Evolutionary conservation across 108 stramenopile genomes (phyloP).

Genomic region (Cylindrotheca fusiformis): DNA sequence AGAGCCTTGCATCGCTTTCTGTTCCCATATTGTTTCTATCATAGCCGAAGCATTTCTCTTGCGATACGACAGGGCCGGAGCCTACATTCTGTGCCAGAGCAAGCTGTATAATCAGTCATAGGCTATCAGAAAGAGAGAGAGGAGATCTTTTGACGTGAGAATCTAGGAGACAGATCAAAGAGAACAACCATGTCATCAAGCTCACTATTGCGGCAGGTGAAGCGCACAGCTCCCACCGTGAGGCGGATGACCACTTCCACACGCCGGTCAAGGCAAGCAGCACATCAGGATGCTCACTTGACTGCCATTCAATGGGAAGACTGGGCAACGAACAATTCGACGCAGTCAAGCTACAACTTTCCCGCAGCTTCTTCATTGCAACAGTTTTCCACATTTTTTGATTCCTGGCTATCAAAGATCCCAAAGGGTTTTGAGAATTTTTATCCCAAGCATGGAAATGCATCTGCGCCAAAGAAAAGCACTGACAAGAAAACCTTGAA

Average conservation of each 20-base stretch:
- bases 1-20: too few relatives aligned
- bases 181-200: neutral
- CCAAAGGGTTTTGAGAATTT: constrained; percentile 89
- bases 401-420: constrained; percentile 40
- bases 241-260: neutral
- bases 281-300: neutral
- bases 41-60: too few relatives aligned
- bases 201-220: neutral
- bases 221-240: neutral
- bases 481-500: constrained; percentile 8
- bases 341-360: neutral
- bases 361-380: neutral
- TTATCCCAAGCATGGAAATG: constrained; percentile 58
- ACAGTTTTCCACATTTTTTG: neutral
- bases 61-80: too few relatives aligned
- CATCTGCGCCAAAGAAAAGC: constrained; percentile 10
- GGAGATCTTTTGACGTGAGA: too few relatives aligned
- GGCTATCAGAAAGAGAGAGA: too few relatives aligned
- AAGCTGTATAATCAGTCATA: too few relatives aligned
- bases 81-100: too few relatives aligned
- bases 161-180: too few relatives aligned
- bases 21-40: too few relatives aligned
- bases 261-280: neutral
- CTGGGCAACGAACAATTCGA: neutral
- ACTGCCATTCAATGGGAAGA: constrained; percentile 8